These are phyloP conservation scores for Xylaria multiplex DNA, from an alignment of 2,329 filamentous ascomycete genomes.

Conservation along the genomic window DNA sequence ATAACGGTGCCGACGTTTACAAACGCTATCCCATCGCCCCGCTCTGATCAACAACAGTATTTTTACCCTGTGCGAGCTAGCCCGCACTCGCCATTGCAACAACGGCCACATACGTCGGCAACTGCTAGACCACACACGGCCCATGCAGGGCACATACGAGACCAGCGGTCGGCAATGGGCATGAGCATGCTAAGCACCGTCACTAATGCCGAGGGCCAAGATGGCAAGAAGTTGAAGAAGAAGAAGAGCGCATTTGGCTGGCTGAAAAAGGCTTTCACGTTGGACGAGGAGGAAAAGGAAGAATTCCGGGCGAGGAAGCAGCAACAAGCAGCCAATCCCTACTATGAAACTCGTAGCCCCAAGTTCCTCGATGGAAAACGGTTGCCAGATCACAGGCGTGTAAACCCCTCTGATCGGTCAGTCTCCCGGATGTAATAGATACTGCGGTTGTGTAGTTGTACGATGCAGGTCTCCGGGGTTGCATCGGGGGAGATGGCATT, in stretches of 20 bases:
- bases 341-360: conserved; percentile 62
- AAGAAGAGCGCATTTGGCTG: conserved; percentile 75
- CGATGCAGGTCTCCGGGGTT: conserved; percentile 8
- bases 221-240: conserved; percentile 60
- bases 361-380: conserved; percentile 67
- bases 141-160: conserved; percentile 55
- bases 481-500: conserved; percentile 3
- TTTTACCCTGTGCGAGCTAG: conserved; percentile 71
- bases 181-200: conserved; percentile 69
- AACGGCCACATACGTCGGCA: conserved; percentile 65
- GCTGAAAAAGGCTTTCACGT: conserved; percentile 73
- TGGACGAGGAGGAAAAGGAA: conserved; percentile 71
- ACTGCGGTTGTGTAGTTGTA: background rate
- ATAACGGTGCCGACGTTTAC: conserved; percentile 53
- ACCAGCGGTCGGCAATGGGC: conserved; percentile 64
- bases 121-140: conserved; percentile 49
- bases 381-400: conserved; percentile 41
- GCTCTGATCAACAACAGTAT: conserved; percentile 64
- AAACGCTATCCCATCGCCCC: conserved; percentile 59
- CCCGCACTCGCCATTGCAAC: conserved; percentile 71
- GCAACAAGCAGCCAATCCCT: conserved; percentile 57
- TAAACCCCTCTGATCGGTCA: conserved; percentile 18
- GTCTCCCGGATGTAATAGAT: conserved; percentile 32
- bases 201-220: conserved; percentile 55
- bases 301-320: conserved; percentile 67